Conservation (phyloP, 106 monocot species). For the Phalaenopsis equestris region DNA sequence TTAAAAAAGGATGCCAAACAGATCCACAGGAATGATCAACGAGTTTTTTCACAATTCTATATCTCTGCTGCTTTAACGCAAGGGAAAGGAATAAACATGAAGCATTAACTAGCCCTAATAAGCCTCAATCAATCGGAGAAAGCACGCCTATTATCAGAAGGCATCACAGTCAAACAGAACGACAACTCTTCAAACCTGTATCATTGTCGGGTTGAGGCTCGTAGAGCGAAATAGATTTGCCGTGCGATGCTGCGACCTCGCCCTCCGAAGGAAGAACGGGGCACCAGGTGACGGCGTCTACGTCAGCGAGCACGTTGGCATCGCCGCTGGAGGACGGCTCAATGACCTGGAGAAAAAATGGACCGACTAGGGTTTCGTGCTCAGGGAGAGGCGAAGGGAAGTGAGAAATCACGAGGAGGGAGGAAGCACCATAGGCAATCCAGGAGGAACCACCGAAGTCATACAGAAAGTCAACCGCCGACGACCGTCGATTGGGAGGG, state of each 20-base stretch:
- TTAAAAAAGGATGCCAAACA: no score
- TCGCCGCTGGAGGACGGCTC: conserved; percentile 26
- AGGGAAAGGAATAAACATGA: no score
- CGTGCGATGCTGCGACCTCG: conserved; percentile 44
- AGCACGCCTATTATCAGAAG: background rate
- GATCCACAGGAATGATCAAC: no score
- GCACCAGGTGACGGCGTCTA: conserved; percentile 74
- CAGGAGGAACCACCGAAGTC: conserved; percentile 78
- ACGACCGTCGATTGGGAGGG: conserved; percentile 44
- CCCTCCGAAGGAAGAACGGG: conserved; percentile 46
- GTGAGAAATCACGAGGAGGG: conserved; percentile 66
- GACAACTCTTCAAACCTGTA: conserved; percentile 15
- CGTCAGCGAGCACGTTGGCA: background rate
- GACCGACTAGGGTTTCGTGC: conserved; percentile 20
- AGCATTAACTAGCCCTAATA: no score
- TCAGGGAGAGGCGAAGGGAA: conserved; percentile 44
- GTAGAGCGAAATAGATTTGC: conserved; percentile 40
- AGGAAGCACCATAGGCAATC: conserved; percentile 78
- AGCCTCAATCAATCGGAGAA: background rate
- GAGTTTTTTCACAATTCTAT: no score
- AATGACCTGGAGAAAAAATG: conserved; percentile 78
- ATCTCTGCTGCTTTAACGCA: no score
- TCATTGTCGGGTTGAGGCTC: conserved; percentile 19
- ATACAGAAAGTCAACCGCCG: conserved; percentile 71
- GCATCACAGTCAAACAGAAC: background rate